Evolutionary conservation across 1,139 yeast species (phyloP), one percentile per base, ranked within the genome.

Genomic region (Geotrichum macrosporum): DNA sequence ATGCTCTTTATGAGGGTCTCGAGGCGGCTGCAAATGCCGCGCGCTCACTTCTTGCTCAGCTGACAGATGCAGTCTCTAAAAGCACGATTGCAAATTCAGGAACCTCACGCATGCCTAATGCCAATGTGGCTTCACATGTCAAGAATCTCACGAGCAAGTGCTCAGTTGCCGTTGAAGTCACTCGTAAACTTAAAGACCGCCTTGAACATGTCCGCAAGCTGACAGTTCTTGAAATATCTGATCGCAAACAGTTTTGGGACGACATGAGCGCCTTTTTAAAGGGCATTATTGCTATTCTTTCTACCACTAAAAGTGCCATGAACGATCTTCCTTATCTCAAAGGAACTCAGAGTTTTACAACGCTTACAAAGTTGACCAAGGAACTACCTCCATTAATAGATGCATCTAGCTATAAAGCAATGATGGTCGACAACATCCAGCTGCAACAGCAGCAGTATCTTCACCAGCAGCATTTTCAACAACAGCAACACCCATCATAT

Each of bases 361-460:
- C 80, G 29, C 70, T 89, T 50, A 88, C 96, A 0, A 81, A 87
- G 53, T 84, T 89, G 3, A 86, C 96, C 2, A 89, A 89, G 60
- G 97, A 89, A 58, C 85, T 89, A 10, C 88, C 96, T 0, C 80
- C 85, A 12, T 72, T 85, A 56, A 67, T 88, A 40, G 96, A 88
- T 60, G 70, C 73, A 41, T 76, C 81, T 46, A 70, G 80, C 5
- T 76, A 77, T 61, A 73, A 61, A 36, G 54, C 57, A 21, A 44
- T 61, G 41, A 50, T 59, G 50, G 37, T 33, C 13, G 59, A 41
- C 6, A 46, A 12, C 32, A 18, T 20, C 5, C 33, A 27, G 31
- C 19, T 6, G 30, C 41, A 21, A 20, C 41, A 20, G 35, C 36
- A 20, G 33, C 32, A 35, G 9, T 19, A 24, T n/a, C 31, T 16